Evolutionary conservation across 169 alveolate species (phyloP).

Genomic region (Plasmodium inui): DNA sequence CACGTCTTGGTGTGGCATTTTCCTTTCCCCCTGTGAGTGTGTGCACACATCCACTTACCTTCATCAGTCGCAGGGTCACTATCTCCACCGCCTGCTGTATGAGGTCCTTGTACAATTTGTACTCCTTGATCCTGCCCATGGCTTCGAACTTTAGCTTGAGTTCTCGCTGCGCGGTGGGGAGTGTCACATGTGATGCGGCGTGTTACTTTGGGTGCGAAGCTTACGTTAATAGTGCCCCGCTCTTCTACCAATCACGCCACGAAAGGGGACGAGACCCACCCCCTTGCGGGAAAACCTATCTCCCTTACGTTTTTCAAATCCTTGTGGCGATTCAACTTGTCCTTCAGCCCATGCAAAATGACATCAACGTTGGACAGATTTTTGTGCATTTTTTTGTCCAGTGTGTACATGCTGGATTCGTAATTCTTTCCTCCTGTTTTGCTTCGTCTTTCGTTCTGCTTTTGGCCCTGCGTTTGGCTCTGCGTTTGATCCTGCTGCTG

Average conservation of each 20-base stretch:
- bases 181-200: too few relatives aligned
- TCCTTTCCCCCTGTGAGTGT: background rate
- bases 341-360: conserved; percentile 24
- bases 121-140: conserved; percentile 52
- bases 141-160: conserved; percentile 46
- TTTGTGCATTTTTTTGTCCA: conserved; percentile 59
- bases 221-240: background rate
- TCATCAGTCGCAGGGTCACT: conserved; percentile 21
- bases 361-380: conserved; percentile 14
- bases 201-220: too few relatives aligned
- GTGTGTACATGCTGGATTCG: conserved; percentile 45
- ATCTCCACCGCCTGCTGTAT: conserved; percentile 48
- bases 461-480: background rate
- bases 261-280: background rate
- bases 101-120: conserved; percentile 32
- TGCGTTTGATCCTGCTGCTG: background rate
- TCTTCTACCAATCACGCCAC: background rate
- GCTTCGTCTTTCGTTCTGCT: background rate
- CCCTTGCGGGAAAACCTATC: background rate
- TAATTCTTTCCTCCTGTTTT: background rate
- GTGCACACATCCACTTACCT: conserved; percentile 8
- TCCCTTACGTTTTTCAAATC: conserved; percentile 40
- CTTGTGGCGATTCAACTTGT: conserved; percentile 38
- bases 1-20: background rate
- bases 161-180: conserved; percentile 18